Conservation (phyloP, 257 asterid species). For the Anisodus acutangulus region DNA sequence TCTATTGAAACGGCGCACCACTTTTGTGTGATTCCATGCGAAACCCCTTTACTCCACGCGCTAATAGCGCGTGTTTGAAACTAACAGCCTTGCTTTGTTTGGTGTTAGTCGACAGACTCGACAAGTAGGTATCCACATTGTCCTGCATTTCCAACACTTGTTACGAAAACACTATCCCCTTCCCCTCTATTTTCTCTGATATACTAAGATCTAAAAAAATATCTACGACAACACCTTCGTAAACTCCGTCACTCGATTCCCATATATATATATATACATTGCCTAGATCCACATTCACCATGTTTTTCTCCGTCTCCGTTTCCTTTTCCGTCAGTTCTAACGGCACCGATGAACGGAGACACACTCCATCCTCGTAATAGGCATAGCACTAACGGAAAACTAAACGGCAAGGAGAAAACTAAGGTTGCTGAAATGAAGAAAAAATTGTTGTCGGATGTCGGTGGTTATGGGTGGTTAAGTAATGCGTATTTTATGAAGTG, state of each 20-base stretch:
- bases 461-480: neutral
- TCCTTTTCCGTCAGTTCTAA: neutral
- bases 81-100: neutral
- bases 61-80: neutral
- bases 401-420: neutral
- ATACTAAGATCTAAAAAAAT: neutral
- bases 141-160: conserved; percentile 13
- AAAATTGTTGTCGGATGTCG: conserved; percentile 25
- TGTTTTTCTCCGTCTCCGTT: conserved; percentile 4
- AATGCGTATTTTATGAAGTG: conserved; percentile 43
- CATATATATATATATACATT: neutral
- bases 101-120: neutral
- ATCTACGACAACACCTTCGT: neutral
- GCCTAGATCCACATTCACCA: neutral
- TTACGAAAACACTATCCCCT: neutral
- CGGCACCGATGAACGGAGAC: conserved; percentile 18
- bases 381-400: neutral
- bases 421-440: neutral
- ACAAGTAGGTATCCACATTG: neutral
- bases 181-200: neutral
- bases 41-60: neutral
- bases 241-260: conserved; percentile 17
- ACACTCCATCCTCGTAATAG: neutral
- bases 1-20: neutral
- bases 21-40: neutral